Percentiles rank a stretch among this genome's conserved stretches.
Conservation (phyloP, 2,329 filamentous ascomycete genomes). For the Colletotrichum orbiculare region DNA sequence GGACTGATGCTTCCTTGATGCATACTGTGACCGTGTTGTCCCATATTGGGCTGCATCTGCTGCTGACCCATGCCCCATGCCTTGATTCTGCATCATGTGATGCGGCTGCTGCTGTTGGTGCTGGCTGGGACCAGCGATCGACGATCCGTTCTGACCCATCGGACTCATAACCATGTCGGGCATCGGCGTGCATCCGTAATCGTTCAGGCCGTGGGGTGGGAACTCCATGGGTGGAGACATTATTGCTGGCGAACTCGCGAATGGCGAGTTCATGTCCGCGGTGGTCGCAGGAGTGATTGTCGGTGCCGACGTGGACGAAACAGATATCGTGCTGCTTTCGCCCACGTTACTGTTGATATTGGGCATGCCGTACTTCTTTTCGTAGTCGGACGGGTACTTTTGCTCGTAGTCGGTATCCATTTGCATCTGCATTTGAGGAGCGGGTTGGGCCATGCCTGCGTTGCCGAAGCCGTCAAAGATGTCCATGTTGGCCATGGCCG, state of each 20-base stretch:
- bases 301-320: constrained; percentile 38
- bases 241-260: constrained; percentile 63
- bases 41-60: constrained; percentile 45
- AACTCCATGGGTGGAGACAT: constrained; percentile 66
- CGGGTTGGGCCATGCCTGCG: constrained; percentile 68
- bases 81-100: constrained; percentile 39
- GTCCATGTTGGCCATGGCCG: constrained; percentile 65
- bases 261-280: constrained; percentile 61
- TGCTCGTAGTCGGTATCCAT: constrained; percentile 61
- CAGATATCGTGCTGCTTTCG: constrained; percentile 51
- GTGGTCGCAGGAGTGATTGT: constrained; percentile 39
- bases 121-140: constrained; percentile 40
- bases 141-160: constrained; percentile 49
- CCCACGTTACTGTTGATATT: constrained; percentile 48
- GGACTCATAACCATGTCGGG: constrained; percentile 66
- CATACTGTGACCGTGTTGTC: constrained; percentile 45
- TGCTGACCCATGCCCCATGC: constrained; percentile 44
- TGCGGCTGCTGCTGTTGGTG: constrained; percentile 48
- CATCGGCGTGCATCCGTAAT: constrained; percentile 56
- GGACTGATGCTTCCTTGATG: constrained; percentile 38
- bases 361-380: constrained; percentile 52
- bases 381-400: constrained; percentile 57
- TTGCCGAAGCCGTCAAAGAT: constrained; percentile 76
- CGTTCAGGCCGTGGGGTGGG: constrained; percentile 51
- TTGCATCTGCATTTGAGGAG: constrained; percentile 53